Percentiles rank a stretch among this genome's conserved stretches.
These are phyloP conservation scores for Trichoderma guizhouense DNA, from an alignment of 2,329 filamentous ascomycete species.

Conservation along the genomic window DNA sequence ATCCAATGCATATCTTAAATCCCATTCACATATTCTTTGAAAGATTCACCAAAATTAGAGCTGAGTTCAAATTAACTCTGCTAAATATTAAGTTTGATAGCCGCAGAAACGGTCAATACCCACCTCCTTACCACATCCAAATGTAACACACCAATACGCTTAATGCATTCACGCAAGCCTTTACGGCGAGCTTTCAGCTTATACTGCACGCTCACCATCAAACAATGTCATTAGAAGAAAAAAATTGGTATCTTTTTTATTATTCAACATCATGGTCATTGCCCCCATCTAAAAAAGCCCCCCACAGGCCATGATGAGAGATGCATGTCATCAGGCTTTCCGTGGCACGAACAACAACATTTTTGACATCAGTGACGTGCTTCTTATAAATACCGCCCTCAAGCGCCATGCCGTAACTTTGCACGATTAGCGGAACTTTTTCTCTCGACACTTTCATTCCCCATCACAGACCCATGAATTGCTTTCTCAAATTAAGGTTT, in stretches of 20 bases:
- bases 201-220: not conserved
- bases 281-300: not conserved
- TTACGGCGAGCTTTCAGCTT: too few relatives aligned
- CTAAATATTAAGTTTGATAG: not conserved
- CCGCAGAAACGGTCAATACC: not conserved
- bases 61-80: not conserved
- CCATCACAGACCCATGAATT: not conserved
- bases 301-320: not conserved
- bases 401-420: conserved; percentile 5
- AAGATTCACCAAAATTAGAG: not conserved
- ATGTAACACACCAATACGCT: not conserved
- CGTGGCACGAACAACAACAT: not conserved
- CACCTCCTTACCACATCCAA: too few relatives aligned
- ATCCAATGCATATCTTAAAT: not conserved
- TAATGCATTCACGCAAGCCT: not conserved
- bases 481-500: not conserved
- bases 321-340: not conserved
- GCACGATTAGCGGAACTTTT: not conserved
- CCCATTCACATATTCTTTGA: not conserved
- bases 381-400: not conserved
- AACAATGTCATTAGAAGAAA: not conserved
- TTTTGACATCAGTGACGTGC: not conserved
- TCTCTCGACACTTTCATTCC: not conserved
- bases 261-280: conserved; percentile 3
- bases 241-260: conserved; percentile 11